Evolutionary conservation across 345 rosid species (phyloP).

Genomic region (Acer yangbiense): DNA sequence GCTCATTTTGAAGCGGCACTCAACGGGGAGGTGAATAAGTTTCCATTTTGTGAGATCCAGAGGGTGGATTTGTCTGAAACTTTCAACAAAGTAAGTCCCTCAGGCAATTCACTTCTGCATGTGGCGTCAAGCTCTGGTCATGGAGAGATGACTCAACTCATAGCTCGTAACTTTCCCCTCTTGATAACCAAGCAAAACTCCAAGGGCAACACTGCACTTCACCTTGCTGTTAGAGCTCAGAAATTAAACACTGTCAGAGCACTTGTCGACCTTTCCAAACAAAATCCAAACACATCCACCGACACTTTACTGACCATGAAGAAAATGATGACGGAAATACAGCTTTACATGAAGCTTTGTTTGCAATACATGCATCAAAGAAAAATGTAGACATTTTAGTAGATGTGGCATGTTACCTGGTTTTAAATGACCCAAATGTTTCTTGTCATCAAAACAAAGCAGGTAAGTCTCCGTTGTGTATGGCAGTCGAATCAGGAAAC

Average conservation of each 20-base stretch:
- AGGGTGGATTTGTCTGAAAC: too few species aligned
- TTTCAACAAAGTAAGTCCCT: too few species aligned
- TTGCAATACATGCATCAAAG: background rate
- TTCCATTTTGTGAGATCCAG: too few species aligned
- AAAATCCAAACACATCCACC: background rate
- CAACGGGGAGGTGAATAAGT: too few species aligned
- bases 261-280: conserved; percentile 10
- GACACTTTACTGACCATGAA: conserved; percentile 13
- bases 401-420: background rate
- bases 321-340: conserved; percentile 36
- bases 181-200: background rate
- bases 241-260: conserved; percentile 9
- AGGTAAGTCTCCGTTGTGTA: background rate
- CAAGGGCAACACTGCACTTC: conserved; percentile 31
- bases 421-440: background rate
- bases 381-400: background rate
- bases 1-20: too few species aligned
- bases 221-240: conserved; percentile 29
- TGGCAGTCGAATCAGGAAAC: background rate
- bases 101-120: background rate
- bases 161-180: background rate
- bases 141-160: background rate
- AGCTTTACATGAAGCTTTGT: conserved; percentile 28
- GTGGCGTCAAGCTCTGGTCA: conserved; percentile 14
- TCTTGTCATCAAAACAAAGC: background rate